These are phyloP conservation scores for Kingdonia uniflora DNA, from an alignment of 164 flowering plant species.

Conservation along the genomic window DNA sequence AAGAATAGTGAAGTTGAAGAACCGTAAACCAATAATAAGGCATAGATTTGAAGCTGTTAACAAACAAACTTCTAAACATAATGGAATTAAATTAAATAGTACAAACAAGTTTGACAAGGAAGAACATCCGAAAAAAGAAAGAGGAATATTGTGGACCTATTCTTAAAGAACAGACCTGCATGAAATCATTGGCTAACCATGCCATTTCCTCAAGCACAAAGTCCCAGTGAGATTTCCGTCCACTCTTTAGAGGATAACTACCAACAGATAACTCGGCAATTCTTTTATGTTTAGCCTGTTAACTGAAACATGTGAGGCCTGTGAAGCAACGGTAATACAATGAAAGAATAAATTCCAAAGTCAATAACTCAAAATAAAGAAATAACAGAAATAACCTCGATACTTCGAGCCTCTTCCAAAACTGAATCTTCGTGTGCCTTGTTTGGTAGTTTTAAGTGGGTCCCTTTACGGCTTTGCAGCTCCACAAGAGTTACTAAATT, in stretches of 20 bases:
- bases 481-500: slow-evolving; percentile 21
- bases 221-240: slow-evolving; percentile 84
- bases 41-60: background rate
- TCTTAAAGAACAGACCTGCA: slow-evolving; percentile 48
- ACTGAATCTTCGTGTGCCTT: slow-evolving; percentile 67
- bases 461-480: slow-evolving; percentile 19
- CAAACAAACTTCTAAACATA: too few species aligned
- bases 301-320: slow-evolving; percentile 13
- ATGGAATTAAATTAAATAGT: background rate
- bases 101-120: background rate
- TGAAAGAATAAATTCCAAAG: slow-evolving; percentile 3
- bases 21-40: too few species aligned
- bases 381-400: slow-evolving; percentile 44
- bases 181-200: slow-evolving; percentile 98
- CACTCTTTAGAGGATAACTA: slow-evolving; percentile 24
- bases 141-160: background rate
- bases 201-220: slow-evolving; percentile 97
- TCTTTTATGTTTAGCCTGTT: slow-evolving; percentile 74
- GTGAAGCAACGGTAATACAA: background rate
- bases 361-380: background rate
- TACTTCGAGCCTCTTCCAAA: slow-evolving; percentile 69
- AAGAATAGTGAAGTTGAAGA: too few species aligned
- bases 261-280: slow-evolving; percentile 60
- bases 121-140: too few species aligned
- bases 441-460: slow-evolving; percentile 18